phyloP scores from a whole-genome alignment of 1,139 yeast genomes.

The Pneumocystis canis region DNA sequence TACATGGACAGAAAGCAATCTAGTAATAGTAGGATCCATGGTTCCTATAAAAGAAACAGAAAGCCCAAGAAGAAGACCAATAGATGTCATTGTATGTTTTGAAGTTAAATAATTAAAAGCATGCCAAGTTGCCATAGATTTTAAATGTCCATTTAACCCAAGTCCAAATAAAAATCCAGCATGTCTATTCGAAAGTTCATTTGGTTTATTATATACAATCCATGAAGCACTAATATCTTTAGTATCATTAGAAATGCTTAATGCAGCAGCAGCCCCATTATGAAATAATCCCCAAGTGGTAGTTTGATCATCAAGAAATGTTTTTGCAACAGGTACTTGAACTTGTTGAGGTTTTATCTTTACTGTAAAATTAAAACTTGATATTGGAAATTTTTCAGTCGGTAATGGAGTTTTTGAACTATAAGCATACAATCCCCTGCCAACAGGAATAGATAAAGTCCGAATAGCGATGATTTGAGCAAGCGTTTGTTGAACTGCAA shows the following conservation, averaged over 20 bases:
- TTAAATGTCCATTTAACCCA: slow-evolving; percentile 82
- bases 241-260: slow-evolving; percentile 56
- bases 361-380: slow-evolving; percentile 57
- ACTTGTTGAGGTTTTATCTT: slow-evolving; percentile 53
- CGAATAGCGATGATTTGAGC: slow-evolving; percentile 53
- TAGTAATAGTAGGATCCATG: slow-evolving; percentile 75
- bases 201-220: slow-evolving; percentile 79
- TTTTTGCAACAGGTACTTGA: slow-evolving; percentile 47
- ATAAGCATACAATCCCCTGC: slow-evolving; percentile 57
- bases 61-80: slow-evolving; percentile 81
- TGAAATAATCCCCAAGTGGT: slow-evolving; percentile 83
- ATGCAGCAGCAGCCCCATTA: slow-evolving; percentile 80
- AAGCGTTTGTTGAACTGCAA: slow-evolving; percentile 45
- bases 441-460: slow-evolving; percentile 64
- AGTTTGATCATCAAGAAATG: slow-evolving; percentile 35
- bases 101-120: slow-evolving; percentile 87
- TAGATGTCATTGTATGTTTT: slow-evolving; percentile 69
- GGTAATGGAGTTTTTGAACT: slow-evolving; percentile 63
- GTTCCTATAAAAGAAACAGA: slow-evolving; percentile 76
- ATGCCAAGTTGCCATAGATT: slow-evolving; percentile 85
- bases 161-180: slow-evolving; percentile 90
- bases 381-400: slow-evolving; percentile 73
- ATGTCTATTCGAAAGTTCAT: slow-evolving; percentile 58
- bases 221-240: slow-evolving; percentile 76
- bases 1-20: slow-evolving; percentile 84